Conservation (phyloP, 345 rosid genomes). For the Eucalyptus urophylla region DNA sequence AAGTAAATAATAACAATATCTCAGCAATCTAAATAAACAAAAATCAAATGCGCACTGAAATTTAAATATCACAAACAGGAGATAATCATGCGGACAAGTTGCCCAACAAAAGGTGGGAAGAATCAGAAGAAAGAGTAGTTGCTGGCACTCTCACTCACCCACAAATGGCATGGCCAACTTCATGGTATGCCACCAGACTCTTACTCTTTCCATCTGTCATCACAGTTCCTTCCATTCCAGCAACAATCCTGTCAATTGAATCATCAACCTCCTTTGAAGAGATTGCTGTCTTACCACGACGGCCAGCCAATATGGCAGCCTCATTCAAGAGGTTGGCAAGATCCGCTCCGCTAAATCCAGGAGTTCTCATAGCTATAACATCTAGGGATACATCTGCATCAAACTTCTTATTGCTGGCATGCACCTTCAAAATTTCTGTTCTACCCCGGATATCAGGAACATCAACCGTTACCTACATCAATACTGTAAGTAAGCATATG, state of each 20-base stretch:
- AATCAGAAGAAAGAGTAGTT: background rate
- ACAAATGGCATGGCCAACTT: constrained; percentile 94
- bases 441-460: constrained; percentile 90
- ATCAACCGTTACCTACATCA: constrained; percentile 69
- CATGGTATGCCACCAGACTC: constrained; percentile 95
- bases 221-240: constrained; percentile 99
- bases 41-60: background rate
- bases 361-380: constrained; percentile 92
- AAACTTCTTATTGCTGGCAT: constrained; percentile 81
- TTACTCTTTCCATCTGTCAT: constrained; percentile 98
- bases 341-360: constrained; percentile 98
- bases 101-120: background rate
- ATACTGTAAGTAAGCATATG: background rate
- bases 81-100: background rate
- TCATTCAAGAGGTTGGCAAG: constrained; percentile 94
- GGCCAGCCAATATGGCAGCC: constrained; percentile 93
- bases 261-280: constrained; percentile 94
- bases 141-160: constrained; percentile 43
- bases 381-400: constrained; percentile 84
- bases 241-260: constrained; percentile 95
- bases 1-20: background rate
- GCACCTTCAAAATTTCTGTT: constrained; percentile 89
- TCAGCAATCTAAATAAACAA: background rate
- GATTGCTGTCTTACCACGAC: constrained; percentile 71
- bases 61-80: background rate